Evolutionary conservation across 768 basidiomycete species (phyloP).

Genomic region (Cyclocybe cylindracea): DNA sequence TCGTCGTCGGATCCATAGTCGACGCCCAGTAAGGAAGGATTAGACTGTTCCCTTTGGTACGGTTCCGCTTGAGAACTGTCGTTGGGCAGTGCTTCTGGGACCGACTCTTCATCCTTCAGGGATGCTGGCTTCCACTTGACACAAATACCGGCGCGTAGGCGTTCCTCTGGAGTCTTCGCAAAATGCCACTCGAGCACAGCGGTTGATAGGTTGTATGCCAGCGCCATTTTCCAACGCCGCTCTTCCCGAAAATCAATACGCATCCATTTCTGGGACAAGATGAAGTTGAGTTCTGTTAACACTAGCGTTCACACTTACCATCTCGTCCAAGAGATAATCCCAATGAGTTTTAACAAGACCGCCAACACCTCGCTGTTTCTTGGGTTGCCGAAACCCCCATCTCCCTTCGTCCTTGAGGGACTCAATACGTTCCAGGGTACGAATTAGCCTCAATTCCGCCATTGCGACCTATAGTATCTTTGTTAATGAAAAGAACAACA

Average conservation of each 20-base stretch:
- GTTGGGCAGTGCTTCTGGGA: slow-evolving; percentile 30
- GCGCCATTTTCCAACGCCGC: slow-evolving; percentile 84
- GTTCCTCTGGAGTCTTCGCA: slow-evolving; percentile 62
- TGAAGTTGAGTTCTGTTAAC: background rate
- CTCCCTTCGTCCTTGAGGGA: slow-evolving; percentile 72
- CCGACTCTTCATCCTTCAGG: slow-evolving; percentile 32
- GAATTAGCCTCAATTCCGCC: slow-evolving; percentile 73
- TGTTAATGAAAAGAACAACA: background rate
- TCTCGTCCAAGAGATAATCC: slow-evolving; percentile 96
- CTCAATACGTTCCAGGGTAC: slow-evolving; percentile 86
- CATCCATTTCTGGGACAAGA: slow-evolving; percentile 83
- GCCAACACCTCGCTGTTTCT: slow-evolving; percentile 84
- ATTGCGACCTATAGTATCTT: slow-evolving; percentile 63
- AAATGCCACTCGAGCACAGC: slow-evolving; percentile 89
- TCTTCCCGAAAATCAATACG: slow-evolving; percentile 95
- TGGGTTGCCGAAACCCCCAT: slow-evolving; percentile 96
- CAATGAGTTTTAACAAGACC: slow-evolving; percentile 82
- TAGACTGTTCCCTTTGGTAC: slow-evolving; percentile 16
- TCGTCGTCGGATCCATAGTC: slow-evolving; percentile 71
- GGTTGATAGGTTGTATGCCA: slow-evolving; percentile 81
- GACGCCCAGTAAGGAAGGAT: slow-evolving; percentile 38
- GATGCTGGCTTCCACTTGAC: slow-evolving; percentile 61
- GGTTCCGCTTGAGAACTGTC: slow-evolving; percentile 25
- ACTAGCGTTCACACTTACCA: slow-evolving; percentile 54
- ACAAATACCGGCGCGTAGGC: slow-evolving; percentile 65